phyloP scores from a whole-genome alignment of 805 yeast species.

The Myxozyma neotropica region DNA sequence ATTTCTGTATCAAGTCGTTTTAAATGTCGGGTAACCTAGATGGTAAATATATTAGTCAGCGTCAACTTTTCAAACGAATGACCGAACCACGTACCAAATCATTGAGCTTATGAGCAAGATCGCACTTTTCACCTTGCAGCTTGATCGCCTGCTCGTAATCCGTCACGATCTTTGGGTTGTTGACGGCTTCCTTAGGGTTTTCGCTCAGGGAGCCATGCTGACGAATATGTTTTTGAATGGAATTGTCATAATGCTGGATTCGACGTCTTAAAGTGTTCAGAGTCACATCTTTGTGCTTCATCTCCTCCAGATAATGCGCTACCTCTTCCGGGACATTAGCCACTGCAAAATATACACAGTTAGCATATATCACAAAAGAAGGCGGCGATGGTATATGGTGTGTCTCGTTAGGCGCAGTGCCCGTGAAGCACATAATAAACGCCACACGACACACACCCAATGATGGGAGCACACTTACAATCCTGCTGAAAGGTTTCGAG shows the following conservation, averaged over 20 bases:
- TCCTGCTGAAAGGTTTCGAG: constrained; percentile 65
- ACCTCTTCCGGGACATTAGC: constrained; percentile 88
- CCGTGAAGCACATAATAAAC: not conserved
- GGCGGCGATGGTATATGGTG: not conserved
- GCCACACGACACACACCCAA: not conserved
- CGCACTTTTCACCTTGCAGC: constrained; percentile 75
- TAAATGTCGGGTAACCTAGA: constrained; percentile 68
- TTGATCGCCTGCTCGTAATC: constrained; percentile 62
- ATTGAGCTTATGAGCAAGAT: constrained; percentile 78
- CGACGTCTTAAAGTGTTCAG: constrained; percentile 67
- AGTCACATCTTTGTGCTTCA: constrained; percentile 67
- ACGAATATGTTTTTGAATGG: constrained; percentile 77
- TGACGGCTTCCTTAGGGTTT: constrained; percentile 76
- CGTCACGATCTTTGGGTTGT: constrained; percentile 66
- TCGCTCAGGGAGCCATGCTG: constrained; percentile 79
- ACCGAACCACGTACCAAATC: constrained; percentile 38
- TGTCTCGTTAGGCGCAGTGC: not conserved
- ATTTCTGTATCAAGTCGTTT: constrained; percentile 73
- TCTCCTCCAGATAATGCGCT: constrained; percentile 75
- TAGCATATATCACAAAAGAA: not conserved
- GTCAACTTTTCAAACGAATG: not conserved
- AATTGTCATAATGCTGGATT: constrained; percentile 71
- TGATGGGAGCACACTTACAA: constrained; percentile 26
- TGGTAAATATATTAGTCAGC: constrained; percentile 7
- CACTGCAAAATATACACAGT: constrained; percentile 39